Evolutionary conservation across 352 stramenopile genomes (phyloP).

Genomic region (Nothophytophthora sp.): DNA sequence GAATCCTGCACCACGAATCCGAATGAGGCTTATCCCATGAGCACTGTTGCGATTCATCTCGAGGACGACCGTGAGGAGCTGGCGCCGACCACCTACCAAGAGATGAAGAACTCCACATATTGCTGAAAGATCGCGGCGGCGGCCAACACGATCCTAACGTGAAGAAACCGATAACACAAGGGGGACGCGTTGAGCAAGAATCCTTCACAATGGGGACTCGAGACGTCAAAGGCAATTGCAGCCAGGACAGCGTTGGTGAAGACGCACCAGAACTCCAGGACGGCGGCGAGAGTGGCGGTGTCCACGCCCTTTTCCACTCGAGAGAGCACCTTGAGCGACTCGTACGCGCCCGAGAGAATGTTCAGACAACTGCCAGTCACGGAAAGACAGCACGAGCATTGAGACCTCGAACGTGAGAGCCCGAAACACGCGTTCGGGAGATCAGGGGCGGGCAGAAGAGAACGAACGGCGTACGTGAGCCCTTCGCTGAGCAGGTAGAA

Average conservation of each 20-base stretch:
- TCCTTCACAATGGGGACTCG: not conserved
- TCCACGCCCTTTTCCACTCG: constrained; percentile 58
- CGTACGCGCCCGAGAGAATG: constrained; percentile 62
- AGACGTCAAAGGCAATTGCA: not conserved
- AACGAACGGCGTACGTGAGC: constrained; percentile 44
- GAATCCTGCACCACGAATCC: constrained; percentile 33
- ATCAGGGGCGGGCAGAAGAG: not conserved
- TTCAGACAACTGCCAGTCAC: constrained; percentile 39
- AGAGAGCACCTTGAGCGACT: constrained; percentile 73
- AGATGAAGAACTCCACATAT: constrained; percentile 71
- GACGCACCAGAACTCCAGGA: constrained; percentile 67
- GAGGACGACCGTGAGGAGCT: not conserved
- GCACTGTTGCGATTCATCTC: not conserved
- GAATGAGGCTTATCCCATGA: not conserved
- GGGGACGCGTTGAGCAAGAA: not conserved
- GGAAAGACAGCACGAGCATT: not conserved
- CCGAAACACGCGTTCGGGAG: not conserved
- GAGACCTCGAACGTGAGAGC: not conserved
- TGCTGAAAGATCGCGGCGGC: constrained; percentile 59
- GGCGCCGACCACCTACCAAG: constrained; percentile 57
- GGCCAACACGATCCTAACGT: constrained; percentile 56
- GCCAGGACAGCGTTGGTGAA: not conserved
- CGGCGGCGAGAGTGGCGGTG: constrained; percentile 38
- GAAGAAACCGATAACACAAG: not conserved
- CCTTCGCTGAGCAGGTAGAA: constrained; percentile 77